Evolutionary conservation across 192 early-diverging fungal species (phyloP).

Genomic region (Podila minutissima): DNA sequence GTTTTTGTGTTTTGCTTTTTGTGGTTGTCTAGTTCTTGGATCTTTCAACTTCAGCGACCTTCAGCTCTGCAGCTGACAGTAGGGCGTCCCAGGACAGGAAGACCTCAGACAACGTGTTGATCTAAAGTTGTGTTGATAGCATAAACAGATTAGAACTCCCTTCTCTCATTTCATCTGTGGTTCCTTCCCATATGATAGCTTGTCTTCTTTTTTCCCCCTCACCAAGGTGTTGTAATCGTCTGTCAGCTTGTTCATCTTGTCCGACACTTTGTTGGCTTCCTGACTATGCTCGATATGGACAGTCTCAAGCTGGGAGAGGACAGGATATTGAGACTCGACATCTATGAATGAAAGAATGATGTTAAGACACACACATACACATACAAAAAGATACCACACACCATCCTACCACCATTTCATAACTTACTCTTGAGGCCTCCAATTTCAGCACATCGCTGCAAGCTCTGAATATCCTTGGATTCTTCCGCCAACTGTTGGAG

Average conservation of each 20-base stretch:
- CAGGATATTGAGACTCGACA: conserved; percentile 38
- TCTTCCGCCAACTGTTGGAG: conserved; percentile 31
- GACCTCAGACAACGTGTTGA: conserved; percentile 43
- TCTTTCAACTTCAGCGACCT: conserved; percentile 35
- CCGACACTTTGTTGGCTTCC: conserved; percentile 36
- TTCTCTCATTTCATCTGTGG: no score
- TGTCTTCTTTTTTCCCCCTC: background rate
- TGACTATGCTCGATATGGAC: conserved; percentile 42
- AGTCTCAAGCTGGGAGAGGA: conserved; percentile 33
- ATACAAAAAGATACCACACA: background rate
- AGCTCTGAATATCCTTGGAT: conserved; percentile 42
- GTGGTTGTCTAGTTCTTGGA: background rate
- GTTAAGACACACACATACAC: no score
- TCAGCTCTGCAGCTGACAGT: conserved; percentile 34
- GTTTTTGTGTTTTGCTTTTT: background rate
- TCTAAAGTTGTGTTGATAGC: conserved; percentile 8
- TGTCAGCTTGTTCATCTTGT: conserved; percentile 34
- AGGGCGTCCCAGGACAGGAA: conserved; percentile 46
- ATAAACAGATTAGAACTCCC: background rate
- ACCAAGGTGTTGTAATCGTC: conserved; percentile 43
- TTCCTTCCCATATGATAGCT: no score
- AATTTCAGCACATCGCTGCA: conserved; percentile 44
- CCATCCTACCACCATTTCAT: background rate
- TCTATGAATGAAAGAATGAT: conserved; percentile 1
- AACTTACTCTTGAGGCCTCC: conserved; percentile 44